Evolutionary conservation across 331 rosid species (phyloP), one percentile per base, ranked within the genome.

Genomic region (Dryas integrifolia): DNA sequence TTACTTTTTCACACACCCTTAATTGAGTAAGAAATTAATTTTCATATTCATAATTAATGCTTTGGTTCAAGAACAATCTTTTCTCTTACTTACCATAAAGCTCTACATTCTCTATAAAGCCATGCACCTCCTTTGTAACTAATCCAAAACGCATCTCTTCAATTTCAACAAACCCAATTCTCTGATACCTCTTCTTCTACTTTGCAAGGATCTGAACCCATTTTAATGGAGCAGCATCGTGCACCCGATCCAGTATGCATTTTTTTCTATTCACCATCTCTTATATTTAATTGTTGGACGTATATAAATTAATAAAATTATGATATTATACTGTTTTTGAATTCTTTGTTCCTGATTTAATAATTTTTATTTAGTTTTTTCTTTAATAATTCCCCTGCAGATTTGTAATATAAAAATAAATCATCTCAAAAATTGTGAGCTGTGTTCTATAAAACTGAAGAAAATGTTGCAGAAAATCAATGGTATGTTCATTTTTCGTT

Each of bases 381-480:
- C 40, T 24, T 58, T 40, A 12, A 59, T 39, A 59, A 59, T 59
- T 59, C 16, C 9, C 45, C 12, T 30, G 48, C 65, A 74, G 78
- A 74, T 64, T 51, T 73, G 61, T 10, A 73, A 26, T 7, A 16
- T 73, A 46, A 62, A 73, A 41, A 45, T 63, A 49, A 68, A 65
- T 44, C 53, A 65, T 44, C 53, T 66, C 43, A 39, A 8, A 0
- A 55, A 59, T 30, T 75, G 73, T 4, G 44, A 21, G 14, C 41
- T 46, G 9, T 75, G 79, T 55, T 67, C 67, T 3, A 2, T 7
- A 5, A 24, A 26, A 1, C 7, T 66, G 49, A 75, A 75, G 41
- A 58, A 57, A 15, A 66, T 3, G 26, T 46, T 75, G 50, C 59
- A 66, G 56, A 21, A 35, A 55, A 10, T 65, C 5, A 30, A 47